Evolutionary conservation across 2,329 filamentous ascomycete genomes (phyloP).

Genomic region (Fusarium falciforme): DNA sequence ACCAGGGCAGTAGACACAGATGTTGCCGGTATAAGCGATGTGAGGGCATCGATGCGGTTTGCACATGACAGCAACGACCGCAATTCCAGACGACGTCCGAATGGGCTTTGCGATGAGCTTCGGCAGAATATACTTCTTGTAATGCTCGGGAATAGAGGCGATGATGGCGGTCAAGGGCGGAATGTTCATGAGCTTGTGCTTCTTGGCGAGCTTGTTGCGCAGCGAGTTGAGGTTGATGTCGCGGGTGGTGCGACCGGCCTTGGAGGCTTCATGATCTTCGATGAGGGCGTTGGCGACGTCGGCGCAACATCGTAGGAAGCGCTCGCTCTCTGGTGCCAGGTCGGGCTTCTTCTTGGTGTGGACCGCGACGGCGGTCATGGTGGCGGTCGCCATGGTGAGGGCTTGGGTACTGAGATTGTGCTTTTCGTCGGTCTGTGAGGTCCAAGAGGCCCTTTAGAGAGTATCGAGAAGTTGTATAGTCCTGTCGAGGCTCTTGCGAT

Average conservation of each 20-base stretch:
- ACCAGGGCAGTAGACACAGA: constrained; percentile 98
- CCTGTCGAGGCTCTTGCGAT: not conserved
- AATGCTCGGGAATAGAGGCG: constrained; percentile 97
- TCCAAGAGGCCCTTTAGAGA: not conserved
- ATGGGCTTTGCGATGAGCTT: constrained; percentile 98
- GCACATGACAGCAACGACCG: constrained; percentile 99
- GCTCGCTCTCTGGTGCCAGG: constrained; percentile 91
- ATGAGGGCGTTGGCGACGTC: constrained; percentile 95
- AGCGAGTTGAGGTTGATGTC: constrained; percentile 94
- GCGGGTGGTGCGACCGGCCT: constrained; percentile 78
- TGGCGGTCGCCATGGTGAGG: constrained; percentile 59
- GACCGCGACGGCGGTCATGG: constrained; percentile 72
- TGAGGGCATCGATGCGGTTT: constrained; percentile 98
- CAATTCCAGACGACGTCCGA: constrained; percentile 93
- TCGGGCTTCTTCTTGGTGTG: constrained; percentile 80
- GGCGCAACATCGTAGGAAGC: constrained; percentile 92
- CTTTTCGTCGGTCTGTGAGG: not conserved
- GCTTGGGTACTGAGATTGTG: too few species aligned
- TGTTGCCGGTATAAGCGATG: constrained; percentile 98
- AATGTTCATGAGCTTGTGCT: constrained; percentile 88
- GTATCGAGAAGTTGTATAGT: not conserved
- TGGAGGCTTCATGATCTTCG: constrained; percentile 88
- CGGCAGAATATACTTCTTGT: constrained; percentile 98
- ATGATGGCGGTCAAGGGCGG: constrained; percentile 97
- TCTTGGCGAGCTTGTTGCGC: constrained; percentile 88